Evolutionary conservation across 805 yeast species (phyloP).

Genomic region (Candida hungchunana): DNA sequence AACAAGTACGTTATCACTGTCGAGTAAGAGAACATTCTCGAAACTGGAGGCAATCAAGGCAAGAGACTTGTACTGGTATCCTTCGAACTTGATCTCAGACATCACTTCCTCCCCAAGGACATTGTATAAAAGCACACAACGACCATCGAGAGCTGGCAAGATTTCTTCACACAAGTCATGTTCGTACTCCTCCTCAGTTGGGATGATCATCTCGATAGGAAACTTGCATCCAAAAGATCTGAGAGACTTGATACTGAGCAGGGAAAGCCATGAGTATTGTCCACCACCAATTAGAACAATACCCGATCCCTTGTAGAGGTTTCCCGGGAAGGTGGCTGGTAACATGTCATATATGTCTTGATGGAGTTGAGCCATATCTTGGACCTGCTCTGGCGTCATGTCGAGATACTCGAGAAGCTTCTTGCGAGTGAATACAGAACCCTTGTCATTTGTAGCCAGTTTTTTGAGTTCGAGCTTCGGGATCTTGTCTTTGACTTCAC

Average conservation of each 20-base stretch:
- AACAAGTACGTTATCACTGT: conserved; percentile 65
- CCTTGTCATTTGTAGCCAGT: conserved; percentile 44
- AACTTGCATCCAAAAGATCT: conserved; percentile 46
- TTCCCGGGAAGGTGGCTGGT: conserved; percentile 35
- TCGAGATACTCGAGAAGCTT: conserved; percentile 12
- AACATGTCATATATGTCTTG: conserved; percentile 36
- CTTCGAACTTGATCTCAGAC: conserved; percentile 45
- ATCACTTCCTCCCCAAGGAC: conserved; percentile 56
- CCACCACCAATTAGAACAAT: conserved; percentile 46
- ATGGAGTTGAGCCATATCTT: conserved; percentile 42
- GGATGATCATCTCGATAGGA: conserved; percentile 74
- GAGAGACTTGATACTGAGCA: conserved; percentile 44
- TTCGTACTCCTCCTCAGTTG: conserved; percentile 63
- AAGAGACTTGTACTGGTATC: conserved; percentile 68
- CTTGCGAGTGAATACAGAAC: conserved; percentile 39
- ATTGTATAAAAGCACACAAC: conserved; percentile 57
- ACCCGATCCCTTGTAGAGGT: conserved; percentile 18
- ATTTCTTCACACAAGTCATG: conserved; percentile 55
- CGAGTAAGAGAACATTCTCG: conserved; percentile 68
- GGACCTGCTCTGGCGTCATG: conserved; percentile 32
- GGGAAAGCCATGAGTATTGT: conserved; percentile 48
- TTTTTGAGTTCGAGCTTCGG: conserved; percentile 12
- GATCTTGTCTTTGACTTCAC: conserved; percentile 10
- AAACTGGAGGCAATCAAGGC: conserved; percentile 74
- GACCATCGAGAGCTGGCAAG: conserved; percentile 56